Evolutionary conservation across 306 rosid genomes (phyloP).

Genomic region (Rosa chinensis): DNA sequence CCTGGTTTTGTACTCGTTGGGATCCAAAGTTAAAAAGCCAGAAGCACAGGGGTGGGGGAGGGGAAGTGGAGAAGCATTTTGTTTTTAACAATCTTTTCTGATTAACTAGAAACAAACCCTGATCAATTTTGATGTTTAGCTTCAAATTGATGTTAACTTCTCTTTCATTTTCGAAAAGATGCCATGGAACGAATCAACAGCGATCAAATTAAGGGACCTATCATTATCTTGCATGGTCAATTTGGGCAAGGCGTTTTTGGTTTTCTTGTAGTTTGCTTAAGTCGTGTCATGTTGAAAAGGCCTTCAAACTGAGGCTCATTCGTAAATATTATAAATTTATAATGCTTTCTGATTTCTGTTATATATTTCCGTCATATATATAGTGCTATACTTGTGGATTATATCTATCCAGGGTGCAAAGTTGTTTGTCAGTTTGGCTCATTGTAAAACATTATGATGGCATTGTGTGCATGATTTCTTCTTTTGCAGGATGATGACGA

Average conservation of each 20-base stretch:
- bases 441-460: background rate
- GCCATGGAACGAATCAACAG: background rate
- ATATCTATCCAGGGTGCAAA: background rate
- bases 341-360: background rate
- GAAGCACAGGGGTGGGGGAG: background rate
- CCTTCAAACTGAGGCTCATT: background rate
- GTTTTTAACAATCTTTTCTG: background rate
- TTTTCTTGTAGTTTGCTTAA: background rate
- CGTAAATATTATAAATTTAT: background rate
- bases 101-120: background rate
- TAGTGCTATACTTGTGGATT: background rate
- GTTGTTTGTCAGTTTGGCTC: background rate
- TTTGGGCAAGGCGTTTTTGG: background rate
- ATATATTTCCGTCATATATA: background rate
- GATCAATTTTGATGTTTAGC: background rate
- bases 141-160: background rate
- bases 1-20: background rate
- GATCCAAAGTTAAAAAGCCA: background rate
- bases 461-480: background rate
- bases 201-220: background rate
- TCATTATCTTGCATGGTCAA: background rate
- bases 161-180: background rate
- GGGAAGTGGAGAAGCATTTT: background rate
- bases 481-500: slow-evolving; percentile 74
- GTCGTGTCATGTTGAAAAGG: background rate